Evolutionary conservation across 371 early-diverging fungal species (phyloP).

Genomic region (Actinomortierella wolfii): DNA sequence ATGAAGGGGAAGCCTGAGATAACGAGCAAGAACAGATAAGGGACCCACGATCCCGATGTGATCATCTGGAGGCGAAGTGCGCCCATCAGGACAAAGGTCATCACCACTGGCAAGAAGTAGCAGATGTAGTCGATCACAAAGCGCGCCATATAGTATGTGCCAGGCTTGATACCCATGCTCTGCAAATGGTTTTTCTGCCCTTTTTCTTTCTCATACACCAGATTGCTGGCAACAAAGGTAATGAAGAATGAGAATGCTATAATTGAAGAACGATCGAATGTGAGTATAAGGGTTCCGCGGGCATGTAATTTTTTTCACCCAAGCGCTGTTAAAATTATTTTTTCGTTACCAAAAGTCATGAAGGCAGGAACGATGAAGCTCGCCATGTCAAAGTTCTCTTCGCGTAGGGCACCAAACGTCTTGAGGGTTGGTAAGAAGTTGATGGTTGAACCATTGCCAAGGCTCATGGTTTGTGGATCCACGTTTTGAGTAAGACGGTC

Average conservation of each 20-base stretch:
- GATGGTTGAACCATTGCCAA: slow-evolving; percentile 15
- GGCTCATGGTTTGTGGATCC: slow-evolving; percentile 21
- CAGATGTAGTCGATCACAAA: slow-evolving; percentile 35
- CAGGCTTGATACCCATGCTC: slow-evolving; percentile 43
- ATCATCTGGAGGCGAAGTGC: slow-evolving; percentile 29
- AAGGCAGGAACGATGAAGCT: slow-evolving; percentile 47
- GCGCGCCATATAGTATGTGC: slow-evolving; percentile 39
- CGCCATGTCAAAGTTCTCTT: slow-evolving; percentile 44
- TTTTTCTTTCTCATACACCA: slow-evolving; percentile 44
- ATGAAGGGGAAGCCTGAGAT: slow-evolving; percentile 34
- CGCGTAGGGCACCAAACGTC: slow-evolving; percentile 38
- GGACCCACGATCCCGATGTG: slow-evolving; percentile 34
- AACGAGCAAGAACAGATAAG: slow-evolving; percentile 37
- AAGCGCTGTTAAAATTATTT: not conserved
- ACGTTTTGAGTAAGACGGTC: slow-evolving; percentile 28
- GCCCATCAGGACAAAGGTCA: slow-evolving; percentile 27
- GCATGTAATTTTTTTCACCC: not conserved
- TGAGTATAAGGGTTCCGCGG: not conserved
- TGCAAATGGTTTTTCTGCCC: slow-evolving; percentile 45
- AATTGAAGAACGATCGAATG: not conserved
- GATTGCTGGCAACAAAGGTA: slow-evolving; percentile 35
- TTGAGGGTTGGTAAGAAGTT: slow-evolving; percentile 26
- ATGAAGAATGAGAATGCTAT: slow-evolving; percentile 43
- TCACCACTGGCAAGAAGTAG: slow-evolving; percentile 37
- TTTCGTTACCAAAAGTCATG: slow-evolving; percentile 35